phyloP scores from a whole-genome alignment of 352 stramenopile species.

The Aphanomyces astaci region DNA sequence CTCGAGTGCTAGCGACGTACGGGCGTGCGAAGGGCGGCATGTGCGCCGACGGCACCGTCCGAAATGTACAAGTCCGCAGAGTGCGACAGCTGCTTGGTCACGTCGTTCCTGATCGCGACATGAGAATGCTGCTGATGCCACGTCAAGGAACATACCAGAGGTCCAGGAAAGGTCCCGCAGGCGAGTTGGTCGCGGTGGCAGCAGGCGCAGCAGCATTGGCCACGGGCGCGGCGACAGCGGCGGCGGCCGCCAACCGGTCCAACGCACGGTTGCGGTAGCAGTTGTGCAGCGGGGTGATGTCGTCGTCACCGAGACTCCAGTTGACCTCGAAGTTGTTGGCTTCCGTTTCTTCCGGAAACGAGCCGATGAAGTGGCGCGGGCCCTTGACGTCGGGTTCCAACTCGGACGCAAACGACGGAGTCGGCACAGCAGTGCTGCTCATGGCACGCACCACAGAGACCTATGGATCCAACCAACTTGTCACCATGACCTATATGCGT shows the following conservation, averaged over 20 bases:
- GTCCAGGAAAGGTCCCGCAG: constrained; percentile 51
- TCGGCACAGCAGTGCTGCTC: background rate
- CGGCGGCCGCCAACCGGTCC: background rate
- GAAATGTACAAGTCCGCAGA: constrained; percentile 56
- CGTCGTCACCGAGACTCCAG: constrained; percentile 73
- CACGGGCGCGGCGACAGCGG: background rate
- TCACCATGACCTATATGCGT: background rate
- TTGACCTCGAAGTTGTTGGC: constrained; percentile 82
- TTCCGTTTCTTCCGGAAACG: constrained; percentile 70
- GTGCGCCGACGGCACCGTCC: constrained; percentile 68
- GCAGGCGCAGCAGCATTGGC: background rate
- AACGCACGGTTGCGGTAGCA: constrained; percentile 51
- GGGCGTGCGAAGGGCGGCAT: constrained; percentile 62
- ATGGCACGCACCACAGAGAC: background rate
- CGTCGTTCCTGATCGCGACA: constrained; percentile 26
- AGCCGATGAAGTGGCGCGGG: constrained; percentile 15
- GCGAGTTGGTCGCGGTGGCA: constrained; percentile 46
- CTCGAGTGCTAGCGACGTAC: constrained; percentile 62
- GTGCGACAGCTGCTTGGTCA: constrained; percentile 59
- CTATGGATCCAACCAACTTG: background rate
- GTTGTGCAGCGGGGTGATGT: constrained; percentile 70
- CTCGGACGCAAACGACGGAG: constrained; percentile 2
- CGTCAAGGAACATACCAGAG: constrained; percentile 13
- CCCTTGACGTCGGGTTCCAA: constrained; percentile 1
- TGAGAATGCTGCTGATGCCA: too few relatives aligned